Evolutionary conservation across 2,329 filamentous ascomycete species (phyloP), one percentile per base, ranked within the genome.

Genomic region (Botrytis deweyae): DNA sequence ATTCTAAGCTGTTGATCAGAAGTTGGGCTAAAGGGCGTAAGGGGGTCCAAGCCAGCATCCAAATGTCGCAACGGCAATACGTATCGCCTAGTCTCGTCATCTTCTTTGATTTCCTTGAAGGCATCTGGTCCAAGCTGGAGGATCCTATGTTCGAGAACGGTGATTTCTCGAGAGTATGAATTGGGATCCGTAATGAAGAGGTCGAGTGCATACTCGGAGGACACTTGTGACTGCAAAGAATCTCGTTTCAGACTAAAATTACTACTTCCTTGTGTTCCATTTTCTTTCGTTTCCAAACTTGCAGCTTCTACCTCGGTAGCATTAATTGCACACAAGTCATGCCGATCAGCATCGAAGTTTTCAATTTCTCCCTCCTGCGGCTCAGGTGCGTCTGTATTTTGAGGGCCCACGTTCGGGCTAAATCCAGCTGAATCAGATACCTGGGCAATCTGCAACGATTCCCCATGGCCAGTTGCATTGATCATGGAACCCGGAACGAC

Each of bases 11-110:
- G 58, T 25, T 38, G 18, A 9, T 61, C 33, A 59, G 1, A 33
- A 20, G 29, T 9, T 29, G 18, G 8, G 16, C 16, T 59, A 9
- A 59, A 10, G 0, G 29, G 29, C 3, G 29, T 20, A 16, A 3
- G 4, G n/a, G 16, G 1, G 0, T 33, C 16, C 16, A 9, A 2
- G 20, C 6, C 16, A 59, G 0, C 0, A 20, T 5, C 29, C 0
- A 59, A 20, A 16, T 59, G 4, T 33, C 29, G 55, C 14, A 59
- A 33, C 1, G 3, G 0, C 4, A 59, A 29, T 20, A 59, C 14
- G 55, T 29, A 2, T 29, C 55, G 55, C 29, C 1, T 20, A 20
- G 0, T 20, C 29, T 18, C 18, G 18, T 20, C 3, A 59, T 59
- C n/a, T 59, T 33, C 16, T 18, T 59, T 1, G 0, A 59, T 33